Base-by-base conservation (phyloP, 192 early-diverging fungal species). In the Coemansia sp. region DNA sequence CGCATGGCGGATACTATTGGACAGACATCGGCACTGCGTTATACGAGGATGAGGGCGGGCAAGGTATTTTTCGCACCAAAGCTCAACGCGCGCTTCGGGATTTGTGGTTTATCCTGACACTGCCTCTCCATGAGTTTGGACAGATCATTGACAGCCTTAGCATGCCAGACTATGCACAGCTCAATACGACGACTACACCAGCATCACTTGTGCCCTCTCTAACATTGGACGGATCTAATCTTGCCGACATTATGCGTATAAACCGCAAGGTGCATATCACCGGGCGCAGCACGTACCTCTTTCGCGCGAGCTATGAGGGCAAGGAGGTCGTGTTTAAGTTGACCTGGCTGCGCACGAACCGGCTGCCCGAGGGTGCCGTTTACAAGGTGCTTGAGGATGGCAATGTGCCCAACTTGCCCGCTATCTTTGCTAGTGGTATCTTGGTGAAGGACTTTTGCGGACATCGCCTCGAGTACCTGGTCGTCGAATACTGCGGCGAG, bases 311-410 rank as follows among this genome's bases (percentile, higher is more conserved):
- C n/a, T n/a, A n/a, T n/a, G n/a, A n/a, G n/a, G n/a, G n/a, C n/a
- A n/a, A n/a, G n/a, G n/a, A n/a, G n/a, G n/a, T n/a, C n/a, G n/a
- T n/a, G n/a, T 43, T 66, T 3, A 72, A 64, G 49, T 3, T 72
- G 39, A 34, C 70, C 1, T 72, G 62, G 64, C 34, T 39, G 5
- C 44, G 57, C 9, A 27, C 58, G n/a, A 49, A 69, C 15, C 55
- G 39, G 3, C 65, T 70, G 40, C 61, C 74, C 3, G 67, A 66
- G 13, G 72, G 74, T 22, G 73, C 74, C 52, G 52, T 70, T 36
- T 79, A 73, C 41, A 52, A 7, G 10, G 22, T 52, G 1, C 49
- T 52, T 7, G 49, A 52, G 22, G 49, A 20, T 27, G 6, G 3
- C n/a, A 20, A 10, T 1, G 49, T 52, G 4, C 49, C 49, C 0